phyloP scores from a whole-genome alignment of 164 flowering plant genomes.

The Euptelea pleiosperma region DNA sequence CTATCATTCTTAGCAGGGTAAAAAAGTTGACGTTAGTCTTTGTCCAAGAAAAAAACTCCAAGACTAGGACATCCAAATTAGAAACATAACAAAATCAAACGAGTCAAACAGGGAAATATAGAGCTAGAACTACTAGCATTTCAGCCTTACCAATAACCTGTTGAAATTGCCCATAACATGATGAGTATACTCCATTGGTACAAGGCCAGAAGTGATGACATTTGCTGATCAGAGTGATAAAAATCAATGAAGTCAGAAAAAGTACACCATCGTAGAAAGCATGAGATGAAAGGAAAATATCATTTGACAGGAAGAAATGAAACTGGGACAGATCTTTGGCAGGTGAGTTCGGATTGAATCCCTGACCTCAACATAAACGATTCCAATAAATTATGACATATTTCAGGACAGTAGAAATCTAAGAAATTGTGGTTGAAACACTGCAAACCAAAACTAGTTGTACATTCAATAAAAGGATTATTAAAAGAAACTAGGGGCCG shows the following conservation, averaged over 20 bases:
- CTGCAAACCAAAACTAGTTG: neutral
- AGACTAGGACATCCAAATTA: neutral
- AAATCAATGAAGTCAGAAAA: conserved; percentile 13
- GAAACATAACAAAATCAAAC: conserved; percentile 4
- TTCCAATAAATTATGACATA: neutral
- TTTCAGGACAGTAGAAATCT: too few species aligned
- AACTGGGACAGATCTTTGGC: neutral
- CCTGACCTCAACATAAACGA: neutral
- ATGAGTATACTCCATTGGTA: conserved; percentile 45
- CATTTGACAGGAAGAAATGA: neutral
- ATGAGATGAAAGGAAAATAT: neutral
- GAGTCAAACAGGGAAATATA: neutral
- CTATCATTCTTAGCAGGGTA: too few species aligned
- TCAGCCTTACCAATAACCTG: conserved; percentile 66
- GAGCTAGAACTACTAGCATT: neutral
- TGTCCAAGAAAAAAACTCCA: neutral
- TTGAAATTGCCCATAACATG: conserved; percentile 51
- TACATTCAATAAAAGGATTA: neutral
- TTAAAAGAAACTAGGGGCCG: too few species aligned
- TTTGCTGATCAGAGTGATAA: conserved; percentile 31
- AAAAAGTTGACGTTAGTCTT: too few species aligned
- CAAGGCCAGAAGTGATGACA: conserved; percentile 27
- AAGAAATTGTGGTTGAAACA: too few species aligned
- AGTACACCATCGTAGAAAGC: neutral
- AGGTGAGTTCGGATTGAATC: neutral